Evolutionary conservation across 345 rosid species (phyloP).

Genomic region (Brassica juncea): DNA sequence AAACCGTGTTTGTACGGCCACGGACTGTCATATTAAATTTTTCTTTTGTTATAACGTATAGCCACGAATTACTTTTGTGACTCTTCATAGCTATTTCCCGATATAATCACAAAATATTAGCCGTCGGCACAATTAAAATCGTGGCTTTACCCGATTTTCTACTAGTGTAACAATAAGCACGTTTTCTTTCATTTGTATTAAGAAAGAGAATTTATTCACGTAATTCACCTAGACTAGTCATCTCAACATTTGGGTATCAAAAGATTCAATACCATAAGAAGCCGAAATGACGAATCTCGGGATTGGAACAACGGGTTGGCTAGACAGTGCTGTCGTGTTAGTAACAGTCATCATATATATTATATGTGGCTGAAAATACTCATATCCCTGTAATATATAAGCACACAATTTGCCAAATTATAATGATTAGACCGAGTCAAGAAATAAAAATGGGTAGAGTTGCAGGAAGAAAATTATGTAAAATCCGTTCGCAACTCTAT

Average conservation of each 20-base stretch:
- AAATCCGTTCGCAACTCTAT: constrained; percentile 12
- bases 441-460: constrained; percentile 22
- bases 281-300: not conserved
- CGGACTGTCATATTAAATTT: too few species aligned
- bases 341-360: not conserved
- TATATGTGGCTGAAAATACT: constrained; percentile 13
- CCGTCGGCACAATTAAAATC: too few species aligned
- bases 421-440: not conserved
- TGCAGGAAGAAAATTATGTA: not conserved
- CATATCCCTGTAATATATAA: constrained; percentile 13
- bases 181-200: not conserved
- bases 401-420: not conserved
- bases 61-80: too few species aligned
- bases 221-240: not conserved
- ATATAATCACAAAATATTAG: too few species aligned
- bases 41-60: too few species aligned
- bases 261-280: not conserved
- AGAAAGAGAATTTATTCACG: not conserved
- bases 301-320: not conserved
- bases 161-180: not conserved
- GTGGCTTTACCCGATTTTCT: too few species aligned
- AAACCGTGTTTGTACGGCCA: too few species aligned
- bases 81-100: too few species aligned
- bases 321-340: not conserved
- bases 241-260: not conserved